phyloP scores from a whole-genome alignment of 306 rosid genomes.

The Vigna nakashimae region DNA sequence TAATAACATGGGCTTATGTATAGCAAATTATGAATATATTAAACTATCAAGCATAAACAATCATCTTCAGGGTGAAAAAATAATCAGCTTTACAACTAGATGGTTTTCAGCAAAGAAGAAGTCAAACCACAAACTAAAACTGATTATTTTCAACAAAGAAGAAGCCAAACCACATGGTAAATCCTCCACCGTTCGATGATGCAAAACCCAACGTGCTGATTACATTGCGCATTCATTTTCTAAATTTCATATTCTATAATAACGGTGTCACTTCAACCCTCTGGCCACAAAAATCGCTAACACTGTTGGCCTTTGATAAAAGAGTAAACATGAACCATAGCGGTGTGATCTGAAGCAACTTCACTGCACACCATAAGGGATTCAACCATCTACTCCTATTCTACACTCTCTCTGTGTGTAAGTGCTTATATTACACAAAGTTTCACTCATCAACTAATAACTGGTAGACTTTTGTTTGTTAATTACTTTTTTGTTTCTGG shows the following conservation, averaged over 20 bases:
- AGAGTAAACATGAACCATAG: background rate
- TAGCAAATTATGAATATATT: no score
- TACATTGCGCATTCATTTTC: background rate
- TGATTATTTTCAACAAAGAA: background rate
- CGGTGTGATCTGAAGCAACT: conserved; percentile 4
- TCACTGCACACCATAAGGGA: background rate
- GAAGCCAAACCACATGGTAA: background rate
- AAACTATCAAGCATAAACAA: no score
- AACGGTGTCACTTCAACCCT: background rate
- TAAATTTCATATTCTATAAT: background rate
- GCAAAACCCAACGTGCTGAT: conserved; percentile 32
- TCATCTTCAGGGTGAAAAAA: no score
- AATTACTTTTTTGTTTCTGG: background rate
- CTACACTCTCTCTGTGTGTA: conserved; percentile 35
- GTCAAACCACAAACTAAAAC: background rate
- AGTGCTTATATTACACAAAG: conserved; percentile 3
- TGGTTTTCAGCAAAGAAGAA: background rate
- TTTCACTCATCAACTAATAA: background rate
- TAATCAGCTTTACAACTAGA: no score
- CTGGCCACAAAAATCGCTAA: background rate
- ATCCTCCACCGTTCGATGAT: conserved; percentile 12
- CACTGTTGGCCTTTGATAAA: background rate
- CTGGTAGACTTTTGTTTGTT: background rate
- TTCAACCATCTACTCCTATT: background rate
- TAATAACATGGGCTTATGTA: no score